A percentile compares a stretch with the other conserved stretches of the same genome.
These are phyloP conservation scores for Pontederia crassipes DNA, from an alignment of 176 grass and related monocot species.

Conservation along the genomic window DNA sequence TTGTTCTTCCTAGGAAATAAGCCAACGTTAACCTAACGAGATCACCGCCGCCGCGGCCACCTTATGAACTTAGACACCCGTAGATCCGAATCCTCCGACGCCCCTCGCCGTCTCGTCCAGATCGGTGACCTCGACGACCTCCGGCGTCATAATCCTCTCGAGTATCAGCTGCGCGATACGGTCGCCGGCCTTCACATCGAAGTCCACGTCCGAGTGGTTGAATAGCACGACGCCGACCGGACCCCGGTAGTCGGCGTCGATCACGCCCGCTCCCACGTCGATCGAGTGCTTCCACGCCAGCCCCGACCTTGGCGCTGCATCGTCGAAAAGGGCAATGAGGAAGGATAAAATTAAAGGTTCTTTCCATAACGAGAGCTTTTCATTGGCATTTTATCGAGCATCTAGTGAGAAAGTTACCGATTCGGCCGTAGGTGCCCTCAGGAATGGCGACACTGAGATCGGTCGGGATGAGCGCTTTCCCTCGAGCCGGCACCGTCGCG, in stretches of 20 bases:
- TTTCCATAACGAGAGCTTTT: not conserved
- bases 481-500: slow-evolving; percentile 50
- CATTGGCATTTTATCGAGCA: slow-evolving; percentile 27
- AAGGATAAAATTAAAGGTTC: slow-evolving; percentile 9
- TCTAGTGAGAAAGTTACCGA: slow-evolving; percentile 32
- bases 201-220: slow-evolving; percentile 76
- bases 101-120: slow-evolving; percentile 64
- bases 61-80: slow-evolving; percentile 35
- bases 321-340: not conserved
- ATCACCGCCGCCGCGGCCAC: too few species aligned
- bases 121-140: slow-evolving; percentile 73
- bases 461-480: slow-evolving; percentile 63
- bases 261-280: slow-evolving; percentile 85
- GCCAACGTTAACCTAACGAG: too few species aligned
- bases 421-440: slow-evolving; percentile 75
- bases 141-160: slow-evolving; percentile 47
- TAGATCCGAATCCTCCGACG: slow-evolving; percentile 77
- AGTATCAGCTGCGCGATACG: slow-evolving; percentile 75
- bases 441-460: slow-evolving; percentile 78
- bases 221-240: slow-evolving; percentile 75
- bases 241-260: slow-evolving; percentile 79
- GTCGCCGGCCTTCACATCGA: slow-evolving; percentile 48
- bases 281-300: slow-evolving; percentile 78
- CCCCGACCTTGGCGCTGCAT: slow-evolving; percentile 61
- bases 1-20: too few species aligned